phyloP scores from a whole-genome alignment of 2,329 filamentous ascomycete genomes.

The Botrytis squamosa region DNA sequence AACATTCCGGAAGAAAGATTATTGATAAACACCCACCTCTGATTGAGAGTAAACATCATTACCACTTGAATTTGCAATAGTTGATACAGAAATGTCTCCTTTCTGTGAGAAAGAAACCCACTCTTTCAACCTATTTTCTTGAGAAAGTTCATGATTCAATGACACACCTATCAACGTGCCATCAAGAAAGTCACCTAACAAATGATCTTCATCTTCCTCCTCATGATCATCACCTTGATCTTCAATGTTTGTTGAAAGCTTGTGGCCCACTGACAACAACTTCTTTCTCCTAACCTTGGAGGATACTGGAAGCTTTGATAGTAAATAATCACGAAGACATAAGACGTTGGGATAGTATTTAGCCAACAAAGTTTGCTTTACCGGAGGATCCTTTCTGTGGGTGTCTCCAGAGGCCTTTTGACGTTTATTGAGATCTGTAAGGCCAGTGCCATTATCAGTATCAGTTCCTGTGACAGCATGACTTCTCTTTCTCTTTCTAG shows the following conservation, averaged over 20 bases:
- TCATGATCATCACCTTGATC: not conserved
- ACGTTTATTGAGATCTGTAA: conserved; percentile 34
- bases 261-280: conserved; percentile 40
- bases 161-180: conserved; percentile 37
- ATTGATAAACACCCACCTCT: conserved; percentile 52
- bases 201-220: conserved; percentile 19
- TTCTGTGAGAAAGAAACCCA: conserved; percentile 64
- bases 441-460: conserved; percentile 17
- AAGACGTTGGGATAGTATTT: conserved; percentile 66
- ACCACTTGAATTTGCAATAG: conserved; percentile 47
- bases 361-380: conserved; percentile 62
- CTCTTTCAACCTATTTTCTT: conserved; percentile 50
- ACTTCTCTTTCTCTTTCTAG: conserved; percentile 41
- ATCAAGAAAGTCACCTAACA: conserved; percentile 34
- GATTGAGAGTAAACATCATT: conserved; percentile 55
- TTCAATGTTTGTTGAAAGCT: not conserved
- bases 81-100: conserved; percentile 56
- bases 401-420: conserved; percentile 28
- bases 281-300: conserved; percentile 63
- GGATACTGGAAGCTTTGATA: conserved; percentile 62
- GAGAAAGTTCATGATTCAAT: conserved; percentile 22
- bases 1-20: conserved; percentile 21
- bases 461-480: conserved; percentile 17
- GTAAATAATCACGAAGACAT: conserved; percentile 68
- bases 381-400: conserved; percentile 28